phyloP scores from a whole-genome alignment of 2,329 filamentous ascomycete species.

The Aspergillus bombycis region DNA sequence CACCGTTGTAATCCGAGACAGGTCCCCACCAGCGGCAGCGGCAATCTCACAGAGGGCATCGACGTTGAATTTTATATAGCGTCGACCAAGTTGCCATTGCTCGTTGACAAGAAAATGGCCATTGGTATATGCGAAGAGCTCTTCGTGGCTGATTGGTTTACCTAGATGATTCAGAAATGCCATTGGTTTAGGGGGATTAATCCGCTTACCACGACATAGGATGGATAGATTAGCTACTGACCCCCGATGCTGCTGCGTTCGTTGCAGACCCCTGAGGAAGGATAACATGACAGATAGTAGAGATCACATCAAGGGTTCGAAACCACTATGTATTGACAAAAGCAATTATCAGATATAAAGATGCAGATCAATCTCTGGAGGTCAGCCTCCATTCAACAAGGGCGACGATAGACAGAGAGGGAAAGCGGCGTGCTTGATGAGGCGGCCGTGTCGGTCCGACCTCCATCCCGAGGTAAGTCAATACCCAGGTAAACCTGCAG shows the following conservation, averaged over 20 bases:
- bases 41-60: slow-evolving; percentile 28
- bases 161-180: slow-evolving; percentile 16
- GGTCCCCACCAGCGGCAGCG: slow-evolving; percentile 12
- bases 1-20: slow-evolving; percentile 15
- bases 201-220: neutral
- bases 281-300: neutral
- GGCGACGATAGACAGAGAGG: too few relatives aligned
- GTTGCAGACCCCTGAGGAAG: neutral
- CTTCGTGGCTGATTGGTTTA: slow-evolving; percentile 22
- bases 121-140: slow-evolving; percentile 34
- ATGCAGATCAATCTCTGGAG: neutral
- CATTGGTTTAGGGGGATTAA: neutral
- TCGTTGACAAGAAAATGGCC: slow-evolving; percentile 32
- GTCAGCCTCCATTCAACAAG: too few relatives aligned
- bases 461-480: too few relatives aligned
- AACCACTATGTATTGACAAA: neutral
- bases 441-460: too few relatives aligned
- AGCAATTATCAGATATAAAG: neutral
- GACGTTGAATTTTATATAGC: slow-evolving; percentile 29
- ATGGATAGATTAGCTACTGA: slow-evolving; percentile 4
- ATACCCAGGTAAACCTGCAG: too few relatives aligned
- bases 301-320: too few relatives aligned
- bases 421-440: too few relatives aligned
- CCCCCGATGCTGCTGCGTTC: neutral
- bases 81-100: slow-evolving; percentile 23